A percentile compares a stretch with the other conserved stretches of the same genome.
These are phyloP conservation scores for Stemphylium lycopersici DNA, from an alignment of 2,329 filamentous ascomycete genomes.

Conservation along the genomic window DNA sequence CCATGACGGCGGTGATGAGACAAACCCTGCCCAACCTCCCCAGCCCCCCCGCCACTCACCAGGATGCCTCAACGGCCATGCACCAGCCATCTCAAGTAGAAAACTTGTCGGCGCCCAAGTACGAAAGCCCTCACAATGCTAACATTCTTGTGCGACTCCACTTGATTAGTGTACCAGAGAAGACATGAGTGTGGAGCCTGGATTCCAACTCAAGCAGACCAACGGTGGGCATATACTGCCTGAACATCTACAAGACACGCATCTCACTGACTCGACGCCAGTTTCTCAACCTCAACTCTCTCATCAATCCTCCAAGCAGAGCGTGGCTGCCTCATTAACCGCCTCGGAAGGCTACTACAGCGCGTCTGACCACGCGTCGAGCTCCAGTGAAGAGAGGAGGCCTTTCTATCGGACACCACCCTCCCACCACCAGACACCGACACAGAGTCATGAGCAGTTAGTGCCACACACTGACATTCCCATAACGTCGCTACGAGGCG, in stretches of 20 bases:
- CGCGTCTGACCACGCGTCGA: slow-evolving; percentile 50
- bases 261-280: slow-evolving; percentile 29
- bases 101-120: slow-evolving; percentile 30
- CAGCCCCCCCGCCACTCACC: slow-evolving; percentile 24
- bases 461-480: slow-evolving; percentile 32
- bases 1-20: slow-evolving; percentile 27
- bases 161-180: slow-evolving; percentile 35
- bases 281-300: slow-evolving; percentile 50
- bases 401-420: slow-evolving; percentile 44
- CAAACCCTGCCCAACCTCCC: slow-evolving; percentile 37
- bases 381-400: slow-evolving; percentile 43
- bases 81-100: slow-evolving; percentile 37
- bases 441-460: slow-evolving; percentile 48
- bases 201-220: slow-evolving; percentile 50
- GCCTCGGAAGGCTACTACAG: slow-evolving; percentile 60
- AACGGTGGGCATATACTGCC: slow-evolving; percentile 48
- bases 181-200: slow-evolving; percentile 47
- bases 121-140: slow-evolving; percentile 26
- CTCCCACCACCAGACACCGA: slow-evolving; percentile 42
- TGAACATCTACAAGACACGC: slow-evolving; percentile 1
- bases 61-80: slow-evolving; percentile 12
- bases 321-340: slow-evolving; percentile 55
- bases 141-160: slow-evolving; percentile 37
- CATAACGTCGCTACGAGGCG: slow-evolving; percentile 42
- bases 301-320: slow-evolving; percentile 53